phyloP scores from a whole-genome alignment of 73 alveolate genomes.

The Uronychia setigera region DNA sequence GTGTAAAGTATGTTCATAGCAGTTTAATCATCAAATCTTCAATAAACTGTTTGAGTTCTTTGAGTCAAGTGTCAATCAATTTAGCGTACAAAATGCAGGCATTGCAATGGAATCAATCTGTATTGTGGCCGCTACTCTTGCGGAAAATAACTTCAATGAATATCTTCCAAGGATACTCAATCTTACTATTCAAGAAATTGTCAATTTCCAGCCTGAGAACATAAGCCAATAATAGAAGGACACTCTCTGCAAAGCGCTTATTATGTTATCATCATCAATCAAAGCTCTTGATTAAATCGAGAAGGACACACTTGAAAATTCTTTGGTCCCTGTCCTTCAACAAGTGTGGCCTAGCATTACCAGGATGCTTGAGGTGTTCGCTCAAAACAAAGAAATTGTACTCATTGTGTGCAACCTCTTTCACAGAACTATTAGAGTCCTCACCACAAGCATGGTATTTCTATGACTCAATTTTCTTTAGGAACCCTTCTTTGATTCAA shows the following conservation, averaged over 20 bases:
- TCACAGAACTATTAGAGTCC: neutral
- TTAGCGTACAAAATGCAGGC: neutral
- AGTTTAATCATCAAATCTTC: neutral
- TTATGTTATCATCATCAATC: neutral
- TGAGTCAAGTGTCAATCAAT: neutral
- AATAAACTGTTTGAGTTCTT: neutral
- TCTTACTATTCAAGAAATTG: neutral
- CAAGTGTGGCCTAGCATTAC: neutral
- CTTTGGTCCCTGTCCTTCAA: neutral
- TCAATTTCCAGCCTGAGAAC: neutral
- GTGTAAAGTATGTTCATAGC: neutral
- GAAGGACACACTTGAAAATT: neutral
- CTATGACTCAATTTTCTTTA: neutral
- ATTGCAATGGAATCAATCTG: neutral
- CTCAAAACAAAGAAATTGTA: neutral
- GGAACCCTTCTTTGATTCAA: neutral
- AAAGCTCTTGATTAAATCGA: neutral
- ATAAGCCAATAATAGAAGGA: neutral
- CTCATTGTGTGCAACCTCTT: neutral
- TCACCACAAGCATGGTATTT: neutral
- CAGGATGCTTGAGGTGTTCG: neutral
- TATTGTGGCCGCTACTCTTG: neutral
- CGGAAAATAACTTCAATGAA: neutral
- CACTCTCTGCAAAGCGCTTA: neutral
- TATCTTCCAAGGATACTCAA: neutral